These are phyloP conservation scores for Trichoderma sp. DNA, from an alignment of 2,329 filamentous ascomycete species.

Conservation along the genomic window DNA sequence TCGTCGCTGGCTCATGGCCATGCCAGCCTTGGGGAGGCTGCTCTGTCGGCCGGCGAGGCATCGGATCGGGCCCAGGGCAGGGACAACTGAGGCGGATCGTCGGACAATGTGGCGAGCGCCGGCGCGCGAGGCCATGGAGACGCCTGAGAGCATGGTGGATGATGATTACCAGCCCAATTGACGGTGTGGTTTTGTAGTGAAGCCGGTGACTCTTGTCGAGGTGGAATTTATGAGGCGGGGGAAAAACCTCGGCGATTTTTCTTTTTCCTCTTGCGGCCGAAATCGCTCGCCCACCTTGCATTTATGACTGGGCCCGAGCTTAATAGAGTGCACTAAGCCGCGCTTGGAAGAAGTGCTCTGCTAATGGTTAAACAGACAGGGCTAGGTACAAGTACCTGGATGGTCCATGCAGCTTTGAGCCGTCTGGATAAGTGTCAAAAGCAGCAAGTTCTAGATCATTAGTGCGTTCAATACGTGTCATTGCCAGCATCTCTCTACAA, in stretches of 20 bases:
- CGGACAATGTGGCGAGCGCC: neutral
- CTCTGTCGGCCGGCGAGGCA: neutral
- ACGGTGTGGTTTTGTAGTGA: neutral
- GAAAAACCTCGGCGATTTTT: neutral
- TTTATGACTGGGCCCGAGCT: too few relatives aligned
- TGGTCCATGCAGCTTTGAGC: too few relatives aligned
- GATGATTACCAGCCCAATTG: neutral
- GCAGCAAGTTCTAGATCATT: too few relatives aligned
- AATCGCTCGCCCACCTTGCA: neutral
- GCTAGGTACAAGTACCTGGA: too few relatives aligned
- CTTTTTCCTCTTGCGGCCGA: neutral
- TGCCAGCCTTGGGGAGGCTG: neutral
- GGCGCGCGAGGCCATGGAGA: neutral
- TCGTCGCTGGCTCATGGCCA: neutral
- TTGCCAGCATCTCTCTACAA: too few relatives aligned
- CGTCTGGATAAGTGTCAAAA: too few relatives aligned
- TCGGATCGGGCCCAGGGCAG: neutral
- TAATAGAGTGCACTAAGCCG: too few relatives aligned
- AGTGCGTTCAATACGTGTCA: too few relatives aligned
- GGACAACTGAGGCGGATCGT: neutral
- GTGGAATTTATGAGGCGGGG: neutral
- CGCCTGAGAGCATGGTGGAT: neutral
- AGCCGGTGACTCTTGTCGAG: neutral
- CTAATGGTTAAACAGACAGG: too few relatives aligned
- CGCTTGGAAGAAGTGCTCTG: too few relatives aligned